Evolutionary conservation across 2,329 filamentous ascomycete species (phyloP).

Genomic region (Nigrospora osmanthi): DNA sequence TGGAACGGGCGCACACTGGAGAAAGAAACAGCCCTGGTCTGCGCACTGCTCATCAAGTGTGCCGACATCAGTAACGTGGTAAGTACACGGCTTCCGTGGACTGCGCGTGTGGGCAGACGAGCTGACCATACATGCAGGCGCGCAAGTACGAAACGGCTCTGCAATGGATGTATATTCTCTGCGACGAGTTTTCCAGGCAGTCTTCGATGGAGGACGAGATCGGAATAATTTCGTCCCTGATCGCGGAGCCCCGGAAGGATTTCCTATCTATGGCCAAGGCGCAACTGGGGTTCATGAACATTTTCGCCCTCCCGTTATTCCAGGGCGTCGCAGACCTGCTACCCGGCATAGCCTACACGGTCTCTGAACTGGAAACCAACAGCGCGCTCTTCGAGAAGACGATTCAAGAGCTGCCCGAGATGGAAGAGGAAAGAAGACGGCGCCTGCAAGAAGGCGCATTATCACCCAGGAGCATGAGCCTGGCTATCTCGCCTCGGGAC

Average conservation of each 20-base stretch:
- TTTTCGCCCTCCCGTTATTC: conserved; percentile 90
- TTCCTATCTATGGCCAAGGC: conserved; percentile 74
- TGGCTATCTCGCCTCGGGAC: conserved; percentile 20
- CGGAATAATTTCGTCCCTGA: conserved; percentile 79
- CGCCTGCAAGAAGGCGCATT: conserved; percentile 31
- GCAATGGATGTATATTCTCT: conserved; percentile 88
- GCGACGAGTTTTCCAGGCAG: conserved; percentile 90
- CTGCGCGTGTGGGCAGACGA: conserved; percentile 64
- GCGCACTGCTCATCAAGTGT: conserved; percentile 91
- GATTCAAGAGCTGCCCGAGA: conserved; percentile 54
- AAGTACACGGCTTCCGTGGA: conserved; percentile 30
- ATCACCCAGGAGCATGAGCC: conserved; percentile 36
- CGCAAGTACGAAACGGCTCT: conserved; percentile 75
- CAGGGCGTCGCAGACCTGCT: conserved; percentile 80
- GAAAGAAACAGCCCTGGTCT: conserved; percentile 72
- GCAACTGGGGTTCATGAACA: conserved; percentile 93
- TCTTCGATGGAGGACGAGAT: conserved; percentile 86
- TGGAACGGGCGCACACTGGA: conserved; percentile 74
- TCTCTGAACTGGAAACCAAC: conserved; percentile 74
- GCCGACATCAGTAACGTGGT: conserved; percentile 98
- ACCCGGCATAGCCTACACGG: conserved; percentile 75
- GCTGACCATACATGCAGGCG: conserved; percentile 63
- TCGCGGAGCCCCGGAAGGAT: conserved; percentile 78
- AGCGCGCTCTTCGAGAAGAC: conserved; percentile 64
- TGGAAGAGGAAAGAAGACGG: conserved; percentile 28